These are phyloP conservation scores for Hyaloperonospora arabidopsidis DNA, from an alignment of 352 stramenopile species.

Conservation along the genomic window DNA sequence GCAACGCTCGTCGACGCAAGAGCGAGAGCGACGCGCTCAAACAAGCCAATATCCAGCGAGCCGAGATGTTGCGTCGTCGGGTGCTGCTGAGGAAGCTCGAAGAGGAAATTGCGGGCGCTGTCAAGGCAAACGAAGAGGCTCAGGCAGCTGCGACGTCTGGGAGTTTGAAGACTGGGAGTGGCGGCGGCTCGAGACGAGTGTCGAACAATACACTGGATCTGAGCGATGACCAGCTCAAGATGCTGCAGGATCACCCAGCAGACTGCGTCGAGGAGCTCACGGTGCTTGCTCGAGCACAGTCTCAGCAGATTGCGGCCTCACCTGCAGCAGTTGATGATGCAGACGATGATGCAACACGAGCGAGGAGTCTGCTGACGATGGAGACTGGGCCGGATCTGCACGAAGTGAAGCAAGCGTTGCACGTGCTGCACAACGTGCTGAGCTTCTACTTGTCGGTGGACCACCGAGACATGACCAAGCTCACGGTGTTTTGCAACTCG, in stretches of 20 bases:
- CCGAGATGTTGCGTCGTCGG: constrained; percentile 56
- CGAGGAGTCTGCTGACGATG: background rate
- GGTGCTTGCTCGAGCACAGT: constrained; percentile 28
- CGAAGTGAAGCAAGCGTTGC: constrained; percentile 47
- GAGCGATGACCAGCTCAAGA: constrained; percentile 44
- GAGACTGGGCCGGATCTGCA: constrained; percentile 11
- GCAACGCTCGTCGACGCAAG: constrained; percentile 46
- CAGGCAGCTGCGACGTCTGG: constrained; percentile 14
- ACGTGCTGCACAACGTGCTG: constrained; percentile 61
- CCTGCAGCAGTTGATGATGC: constrained; percentile 4
- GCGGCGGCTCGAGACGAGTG: background rate
- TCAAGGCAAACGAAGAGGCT: constrained; percentile 45
- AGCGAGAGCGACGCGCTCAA: constrained; percentile 63
- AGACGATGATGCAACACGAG: constrained; percentile 6
- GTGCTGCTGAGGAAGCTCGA: constrained; percentile 63
- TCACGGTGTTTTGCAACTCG: constrained; percentile 80
- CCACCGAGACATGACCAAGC: constrained; percentile 70
- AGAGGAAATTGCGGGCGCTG: constrained; percentile 61
- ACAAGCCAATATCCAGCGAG: constrained; percentile 40
- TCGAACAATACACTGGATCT: constrained; percentile 26
- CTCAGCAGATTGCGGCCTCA: constrained; percentile 6
- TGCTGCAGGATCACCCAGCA: constrained; percentile 49
- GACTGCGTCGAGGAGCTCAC: constrained; percentile 56
- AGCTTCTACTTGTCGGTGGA: constrained; percentile 61
- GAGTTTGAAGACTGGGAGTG: background rate